A percentile compares a stretch with the other conserved stretches of the same genome.
Conservation (phyloP, 2,329 filamentous ascomycete genomes). For the Ascomycota sp. region DNA sequence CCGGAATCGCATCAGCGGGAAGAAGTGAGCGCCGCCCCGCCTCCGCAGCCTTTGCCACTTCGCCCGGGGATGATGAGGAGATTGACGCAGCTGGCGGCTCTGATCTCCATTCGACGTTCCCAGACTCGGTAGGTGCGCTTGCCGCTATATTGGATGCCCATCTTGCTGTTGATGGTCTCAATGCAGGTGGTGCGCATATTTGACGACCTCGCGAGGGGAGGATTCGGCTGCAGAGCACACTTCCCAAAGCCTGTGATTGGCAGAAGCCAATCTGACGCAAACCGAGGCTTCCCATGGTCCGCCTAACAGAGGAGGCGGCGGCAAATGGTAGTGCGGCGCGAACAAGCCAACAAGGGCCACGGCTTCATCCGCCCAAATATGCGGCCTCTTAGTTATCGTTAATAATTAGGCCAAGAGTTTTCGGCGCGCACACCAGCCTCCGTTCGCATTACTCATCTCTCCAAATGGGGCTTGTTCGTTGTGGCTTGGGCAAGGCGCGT, state of each 20-base stretch:
- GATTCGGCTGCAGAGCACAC: neutral
- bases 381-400: too few species aligned
- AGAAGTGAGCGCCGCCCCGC: constrained; percentile 21
- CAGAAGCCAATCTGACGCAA: too few species aligned
- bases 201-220: neutral
- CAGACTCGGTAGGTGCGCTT: constrained; percentile 1
- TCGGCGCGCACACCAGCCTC: too few species aligned
- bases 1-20: constrained; percentile 21
- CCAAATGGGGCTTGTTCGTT: too few species aligned
- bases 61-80: neutral
- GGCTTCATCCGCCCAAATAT: neutral
- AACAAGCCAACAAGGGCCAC: neutral
- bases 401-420: too few species aligned
- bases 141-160: constrained; percentile 9
- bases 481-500: neutral
- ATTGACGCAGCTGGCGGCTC: too few species aligned
- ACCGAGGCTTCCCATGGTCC: too few species aligned
- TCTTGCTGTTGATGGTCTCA: constrained; percentile 3
- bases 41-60: constrained; percentile 17
- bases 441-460: too few species aligned
- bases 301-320: neutral
- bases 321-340: too few species aligned
- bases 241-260: too few species aligned
- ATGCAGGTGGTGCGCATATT: neutral
- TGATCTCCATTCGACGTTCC: neutral